Evolutionary conservation across 2,329 filamentous ascomycete species (phyloP).

Genomic region (Neoarthrinium moseri): DNA sequence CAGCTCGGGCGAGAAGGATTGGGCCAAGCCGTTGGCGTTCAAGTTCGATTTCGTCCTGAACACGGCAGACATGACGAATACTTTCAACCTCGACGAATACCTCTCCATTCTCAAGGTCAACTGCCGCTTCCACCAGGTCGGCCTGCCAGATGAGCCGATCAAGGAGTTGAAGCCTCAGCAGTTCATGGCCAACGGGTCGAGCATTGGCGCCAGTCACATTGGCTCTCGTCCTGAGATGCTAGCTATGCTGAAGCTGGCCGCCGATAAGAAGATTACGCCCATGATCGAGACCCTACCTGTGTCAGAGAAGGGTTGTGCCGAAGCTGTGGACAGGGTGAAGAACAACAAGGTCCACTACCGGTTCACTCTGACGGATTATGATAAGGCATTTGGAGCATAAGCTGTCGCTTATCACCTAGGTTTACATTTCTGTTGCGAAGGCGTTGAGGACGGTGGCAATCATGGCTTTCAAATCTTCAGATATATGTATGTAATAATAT

Average conservation of each 20-base stretch:
- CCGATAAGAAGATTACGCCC: conserved; percentile 47
- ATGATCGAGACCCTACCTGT: conserved; percentile 62
- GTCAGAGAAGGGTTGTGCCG: conserved; percentile 64
- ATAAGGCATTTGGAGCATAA: conserved; percentile 58
- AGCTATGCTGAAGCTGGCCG: conserved; percentile 57
- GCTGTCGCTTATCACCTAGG: too few species aligned
- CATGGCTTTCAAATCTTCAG: too few species aligned
- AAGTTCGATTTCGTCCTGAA: conserved; percentile 52
- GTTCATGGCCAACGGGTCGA: conserved; percentile 38
- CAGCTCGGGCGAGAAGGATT: conserved; percentile 47
- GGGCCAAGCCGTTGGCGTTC: conserved; percentile 54
- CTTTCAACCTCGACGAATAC: conserved; percentile 54
- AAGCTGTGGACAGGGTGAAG: conserved; percentile 68
- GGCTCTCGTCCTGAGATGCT: conserved; percentile 60
- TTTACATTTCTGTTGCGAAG: too few species aligned
- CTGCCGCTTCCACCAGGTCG: conserved; percentile 57
- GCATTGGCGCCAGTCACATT: conserved; percentile 52
- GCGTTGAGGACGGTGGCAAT: too few species aligned
- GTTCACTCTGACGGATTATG: conserved; percentile 67
- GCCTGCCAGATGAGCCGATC: conserved; percentile 52
- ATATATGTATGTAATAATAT: too few species aligned
- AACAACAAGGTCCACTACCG: conserved; percentile 72
- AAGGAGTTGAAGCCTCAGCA: conserved; percentile 37
- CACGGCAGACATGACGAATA: conserved; percentile 46
- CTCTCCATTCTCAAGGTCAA: conserved; percentile 50